Evolutionary conservation across 805 yeast genomes (phyloP), one percentile per base, ranked within the genome.

Genomic region (Komagataella populi): DNA sequence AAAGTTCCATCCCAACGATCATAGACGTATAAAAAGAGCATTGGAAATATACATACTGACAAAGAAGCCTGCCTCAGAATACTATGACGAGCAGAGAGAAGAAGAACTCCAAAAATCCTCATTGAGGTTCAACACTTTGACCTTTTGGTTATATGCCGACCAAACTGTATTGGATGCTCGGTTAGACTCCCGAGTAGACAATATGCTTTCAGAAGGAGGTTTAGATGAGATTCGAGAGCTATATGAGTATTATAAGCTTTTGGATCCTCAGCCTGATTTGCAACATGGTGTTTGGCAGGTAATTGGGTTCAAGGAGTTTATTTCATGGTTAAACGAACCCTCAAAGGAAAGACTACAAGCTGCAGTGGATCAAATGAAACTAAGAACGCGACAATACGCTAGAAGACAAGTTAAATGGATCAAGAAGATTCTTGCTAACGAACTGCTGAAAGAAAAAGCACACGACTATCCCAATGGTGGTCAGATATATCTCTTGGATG

Each of bases 1-100:
- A 17, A 91, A 88, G 62, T 93, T 87, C 62, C 99, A 93, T 64
- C 98, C 98, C 0, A 85, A 87, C 57, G 98, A 93, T 62, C 74
- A 76, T 2, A 69, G 98, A 48, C 74, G 96, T 55, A 70, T 93
- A 2, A 69, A 82, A 54, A 68, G 97, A 54, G 93, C 95, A 43
- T 65, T 93, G 36, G 96, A 90, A 60, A 83, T 93, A 6, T 85
- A 68, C 63, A 85, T 72, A 56, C 67, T 74, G 1, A 83, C 95
- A 0, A 86, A 86, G 1, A 69, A 69, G 49, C 74, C 67, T 50
- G 84, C 96, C 0, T 84, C 95, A 50, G 83, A 80, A 2, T 70
- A 86, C 10, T 93, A 87, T 62, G 67, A 68, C 0, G 70, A 72
- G 10, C 98, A 93, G 63, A 63, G 69, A 43, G 54, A 68, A 12